Evolutionary conservation across 768 basidiomycete genomes (phyloP), one percentile per base, ranked within the genome.

Genomic region (Tylopilus plumbeoviolaceoides): DNA sequence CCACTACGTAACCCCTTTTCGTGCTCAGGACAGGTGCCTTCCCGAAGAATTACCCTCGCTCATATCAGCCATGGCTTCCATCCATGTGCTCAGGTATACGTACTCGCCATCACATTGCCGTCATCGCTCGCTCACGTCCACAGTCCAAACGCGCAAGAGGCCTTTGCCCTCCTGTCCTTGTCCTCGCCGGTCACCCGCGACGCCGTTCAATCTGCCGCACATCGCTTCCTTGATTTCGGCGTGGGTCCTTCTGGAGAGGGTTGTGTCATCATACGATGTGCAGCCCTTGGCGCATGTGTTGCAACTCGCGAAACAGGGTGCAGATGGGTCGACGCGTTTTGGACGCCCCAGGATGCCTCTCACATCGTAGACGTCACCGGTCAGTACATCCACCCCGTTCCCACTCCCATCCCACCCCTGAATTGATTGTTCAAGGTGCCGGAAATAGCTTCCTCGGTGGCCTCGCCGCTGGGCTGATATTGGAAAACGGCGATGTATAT

Each of bases 371-470:
- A 95, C 67, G 90, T 92, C 23, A 95, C 91, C 57, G 92, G 89
- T 84, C 56, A 59, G 66, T 63, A 48, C 15, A 47, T 54, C 44
- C 47, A 20, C 40, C 42, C 4, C 38, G 23, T 49, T 44, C 44
- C 47, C 38, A 51, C 49, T 36, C 20, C 44, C 17, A 35, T 30
- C 14, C n/a, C 48, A n/a, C 31, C 35, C 40, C 53, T 50, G 51
- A 59, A 44, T 9, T 12, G 11, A 20, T 21, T 31, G 48, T 55
- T 35, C 21, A 7, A 91, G 90, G 93, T 41, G 92, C 91, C n/a
- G 93, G 93, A 15, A 95, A 95, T 67, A 79, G 82, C 54, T 95
- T 95, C 68, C 75, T 95, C 21, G 91, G 91, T 14, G 91, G 91
- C 7, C 75, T 94, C 14, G 83, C 83, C 11, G 91, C 89, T 18